These are phyloP conservation scores for Tolypocladium pustulatum DNA, from an alignment of 2,329 filamentous ascomycete genomes.

Conservation along the genomic window DNA sequence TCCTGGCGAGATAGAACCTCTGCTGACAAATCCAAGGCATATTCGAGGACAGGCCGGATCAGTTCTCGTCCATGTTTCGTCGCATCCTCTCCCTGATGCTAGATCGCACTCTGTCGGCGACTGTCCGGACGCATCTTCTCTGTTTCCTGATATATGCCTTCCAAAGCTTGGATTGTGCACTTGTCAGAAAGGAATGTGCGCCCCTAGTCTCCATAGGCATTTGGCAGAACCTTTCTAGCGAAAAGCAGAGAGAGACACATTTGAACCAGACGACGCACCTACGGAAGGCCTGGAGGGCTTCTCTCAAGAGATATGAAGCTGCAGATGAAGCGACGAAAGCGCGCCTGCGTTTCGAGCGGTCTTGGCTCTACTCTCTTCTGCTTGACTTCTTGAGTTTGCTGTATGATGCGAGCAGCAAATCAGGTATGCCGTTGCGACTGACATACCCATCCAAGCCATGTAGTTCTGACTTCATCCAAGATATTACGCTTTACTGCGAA, in stretches of 20 bases:
- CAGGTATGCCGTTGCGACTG: constrained; percentile 23
- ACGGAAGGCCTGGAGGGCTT: constrained; percentile 83
- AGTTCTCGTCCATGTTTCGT: constrained; percentile 84
- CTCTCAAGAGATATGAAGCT: constrained; percentile 75
- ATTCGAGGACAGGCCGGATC: constrained; percentile 65
- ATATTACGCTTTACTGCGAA: constrained; percentile 75
- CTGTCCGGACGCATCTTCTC: constrained; percentile 71
- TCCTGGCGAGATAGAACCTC: neutral
- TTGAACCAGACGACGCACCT: constrained; percentile 65
- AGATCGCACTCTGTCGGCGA: constrained; percentile 53
- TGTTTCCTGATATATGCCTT: constrained; percentile 87
- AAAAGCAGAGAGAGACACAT: constrained; percentile 59
- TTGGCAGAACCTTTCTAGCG: constrained; percentile 85
- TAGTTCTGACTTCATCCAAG: constrained; percentile 21
- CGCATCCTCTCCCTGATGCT: constrained; percentile 81
- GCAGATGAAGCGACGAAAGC: constrained; percentile 72
- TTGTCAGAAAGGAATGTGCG: constrained; percentile 93
- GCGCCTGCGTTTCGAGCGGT: constrained; percentile 77
- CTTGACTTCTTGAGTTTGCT: constrained; percentile 72
- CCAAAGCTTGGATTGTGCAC: constrained; percentile 79
- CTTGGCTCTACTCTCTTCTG: constrained; percentile 82
- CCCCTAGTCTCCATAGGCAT: constrained; percentile 88
- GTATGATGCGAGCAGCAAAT: constrained; percentile 43
- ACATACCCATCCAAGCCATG: neutral
- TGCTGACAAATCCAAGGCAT: constrained; percentile 38